Base-by-base conservation (phyloP, 169 alveolate species). In the Plasmodium malariae region DNA sequence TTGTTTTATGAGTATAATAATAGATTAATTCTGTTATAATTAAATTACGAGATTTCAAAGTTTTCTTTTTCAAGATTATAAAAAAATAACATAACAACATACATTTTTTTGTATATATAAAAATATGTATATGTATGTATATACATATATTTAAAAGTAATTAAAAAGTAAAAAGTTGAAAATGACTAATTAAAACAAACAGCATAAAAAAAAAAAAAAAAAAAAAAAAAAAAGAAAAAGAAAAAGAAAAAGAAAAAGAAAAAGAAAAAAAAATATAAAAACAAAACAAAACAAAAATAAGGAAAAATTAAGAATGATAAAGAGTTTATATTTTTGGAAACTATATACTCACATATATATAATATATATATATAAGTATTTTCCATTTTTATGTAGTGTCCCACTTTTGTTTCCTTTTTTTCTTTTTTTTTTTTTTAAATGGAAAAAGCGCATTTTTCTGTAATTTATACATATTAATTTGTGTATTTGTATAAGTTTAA, bases 1-100 rank as follows among this genome's bases (percentile, higher is more conserved):
- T n/a, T 76, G 26, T 76, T 60, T 62, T 65, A 60, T 51, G 17
- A 68, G 37, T 40, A 59, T 74, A 65, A 65, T 30, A 72, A 32
- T 11, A 74, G 34, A 74, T 19, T n/a, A 24, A 45, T 65, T 59
- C 28, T 14, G 68, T 36, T 60, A 60, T 76, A 60, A 76, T 60
- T 60, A 76, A 40, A 43, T 60, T 60, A 21, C 59, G 14, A 21
- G 32, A 34, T 32, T 24, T 57, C 21, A 14, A 24, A 60, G 5
- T 36, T n/a, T n/a, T 74, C 14, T 14, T 76, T 76, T 37, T 43
- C 28, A 51, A 74, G n/a, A n/a, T n/a, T n/a, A 26, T 45, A 3
- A 11, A 28, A 74, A 37, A 57, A n/a, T 57, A 55, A 55, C 57
- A 55, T 37, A 17, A 67, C 26, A 63, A 63, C 48, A 40, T 32